Conservation (phyloP, 1,284 basidiomycete species). For the Lignosus rhinocerotis region DNA sequence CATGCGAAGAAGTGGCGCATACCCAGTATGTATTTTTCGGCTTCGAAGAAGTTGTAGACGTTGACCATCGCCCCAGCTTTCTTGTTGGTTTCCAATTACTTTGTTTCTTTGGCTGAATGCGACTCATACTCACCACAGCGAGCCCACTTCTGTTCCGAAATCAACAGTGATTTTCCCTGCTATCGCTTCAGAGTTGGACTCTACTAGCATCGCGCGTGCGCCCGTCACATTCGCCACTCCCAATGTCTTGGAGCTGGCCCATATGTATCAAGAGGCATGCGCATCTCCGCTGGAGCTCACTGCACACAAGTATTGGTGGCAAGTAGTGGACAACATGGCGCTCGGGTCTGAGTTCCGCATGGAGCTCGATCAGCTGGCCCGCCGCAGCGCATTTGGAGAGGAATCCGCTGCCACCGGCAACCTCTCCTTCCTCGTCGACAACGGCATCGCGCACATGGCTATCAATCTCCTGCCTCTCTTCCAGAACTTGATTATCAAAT, state of each 20-base stretch:
- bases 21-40: conserved; percentile 45
- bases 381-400: conserved; percentile 40
- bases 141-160: conserved; percentile 89
- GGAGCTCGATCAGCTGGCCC: conserved; percentile 62
- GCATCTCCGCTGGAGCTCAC: conserved; percentile 50
- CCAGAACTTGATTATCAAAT: conserved; percentile 81
- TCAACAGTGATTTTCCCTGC: conserved; percentile 70
- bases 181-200: conserved; percentile 41
- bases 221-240: conserved; percentile 75
- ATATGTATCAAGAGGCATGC: conserved; percentile 58
- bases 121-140: conserved; percentile 41
- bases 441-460: conserved; percentile 78
- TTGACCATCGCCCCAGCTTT: conserved; percentile 10
- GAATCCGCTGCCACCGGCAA: conserved; percentile 42
- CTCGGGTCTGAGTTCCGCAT: conserved; percentile 64
- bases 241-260: conserved; percentile 75
- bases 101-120: background rate
- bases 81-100: conserved; percentile 9
- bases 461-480: conserved; percentile 81
- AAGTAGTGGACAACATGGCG: conserved; percentile 57
- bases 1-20: conserved; percentile 49
- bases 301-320: conserved; percentile 64
- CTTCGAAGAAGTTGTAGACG: background rate
- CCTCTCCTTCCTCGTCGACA: conserved; percentile 63
- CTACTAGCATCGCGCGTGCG: conserved; percentile 32